Conservation (phyloP, 2,329 filamentous ascomycete species). For the Aspergillus phoenicis region DNA sequence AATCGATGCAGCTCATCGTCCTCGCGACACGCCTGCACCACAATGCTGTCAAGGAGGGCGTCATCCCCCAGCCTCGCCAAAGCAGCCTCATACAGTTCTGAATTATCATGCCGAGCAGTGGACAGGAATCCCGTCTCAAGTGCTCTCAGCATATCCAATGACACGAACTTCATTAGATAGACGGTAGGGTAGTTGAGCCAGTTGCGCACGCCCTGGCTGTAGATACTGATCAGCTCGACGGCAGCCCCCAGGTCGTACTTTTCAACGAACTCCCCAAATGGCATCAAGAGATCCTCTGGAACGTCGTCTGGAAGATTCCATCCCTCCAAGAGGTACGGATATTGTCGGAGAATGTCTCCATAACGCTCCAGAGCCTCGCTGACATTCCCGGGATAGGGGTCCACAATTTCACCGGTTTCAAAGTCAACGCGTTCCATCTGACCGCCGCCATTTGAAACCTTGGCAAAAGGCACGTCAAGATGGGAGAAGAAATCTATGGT, state of each 20-base stretch:
- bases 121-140: conserved; percentile 33
- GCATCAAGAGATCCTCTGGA: conserved; percentile 32
- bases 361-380: conserved; percentile 18
- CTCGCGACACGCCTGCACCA: conserved; percentile 35
- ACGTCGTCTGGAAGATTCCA: conserved; percentile 31
- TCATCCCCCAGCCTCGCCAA: conserved; percentile 38
- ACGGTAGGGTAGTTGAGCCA: conserved; percentile 25
- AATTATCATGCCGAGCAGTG: conserved; percentile 43
- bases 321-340: conserved; percentile 29
- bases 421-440: conserved; percentile 22
- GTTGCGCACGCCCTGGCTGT: conserved; percentile 24
- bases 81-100: conserved; percentile 45
- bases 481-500: conserved; percentile 27
- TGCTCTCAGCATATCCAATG: conserved; percentile 35
- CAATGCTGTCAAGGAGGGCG: conserved; percentile 41
- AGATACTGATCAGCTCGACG: conserved; percentile 22
- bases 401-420: conserved; percentile 22
- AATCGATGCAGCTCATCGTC: conserved; percentile 30
- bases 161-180: conserved; percentile 29
- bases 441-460: neutral
- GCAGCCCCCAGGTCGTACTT: conserved; percentile 28
- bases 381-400: conserved; percentile 15
- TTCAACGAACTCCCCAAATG: conserved; percentile 33
- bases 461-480: conserved; percentile 21
- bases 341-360: conserved; percentile 21